Evolutionary conservation across 2,329 filamentous ascomycete species (phyloP), one percentile per base, ranked within the genome.

Genomic region (Penicillium sp.): DNA sequence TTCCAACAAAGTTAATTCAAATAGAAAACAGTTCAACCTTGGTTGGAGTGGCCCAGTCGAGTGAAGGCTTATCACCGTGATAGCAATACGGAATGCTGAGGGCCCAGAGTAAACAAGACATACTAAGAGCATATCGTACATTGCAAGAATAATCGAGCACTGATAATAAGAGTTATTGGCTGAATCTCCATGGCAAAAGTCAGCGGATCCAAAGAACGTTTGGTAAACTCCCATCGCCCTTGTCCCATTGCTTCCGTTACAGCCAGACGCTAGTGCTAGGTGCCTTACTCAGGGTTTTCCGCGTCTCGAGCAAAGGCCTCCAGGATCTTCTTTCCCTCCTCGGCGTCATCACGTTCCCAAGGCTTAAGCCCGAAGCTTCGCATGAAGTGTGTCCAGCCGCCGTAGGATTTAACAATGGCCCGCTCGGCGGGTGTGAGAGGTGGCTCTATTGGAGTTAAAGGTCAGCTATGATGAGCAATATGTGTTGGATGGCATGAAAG

Each of bases 141-240:
- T 8, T 3, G n/a, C 5, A 5, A 4, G 5, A 4, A 26, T 1
- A 3, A 4, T 9, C 1, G 9, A 22, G 4, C 15, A 17, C 1
- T 3, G 1, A n/a, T 5, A 21, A 26, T 17, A 6, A 17, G 4
- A 12, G 1, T n/a, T 1, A n/a, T 24, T 6, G 8, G 10, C 26
- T 39, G 4, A 26, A 10, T 24, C 8, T 12, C 3, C 3, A 13
- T 19, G 2, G 3, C 9, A 6, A 40, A 40, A 6, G 4, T 4
- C 22, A 6, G 15, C 17, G 6, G 12, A 13, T 5, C 12, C 6
- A 12, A n/a, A 24, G 4, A 24, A 24, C 9, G 2, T 24, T 12
- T 12, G 3, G 5, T 26, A 8, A 9, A 13, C n/a, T 7, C 8
- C n/a, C 38, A 13, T 39, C 9, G 0, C 15, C 15, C 5, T 10